Evolutionary conservation across 2,329 filamentous ascomycete species (phyloP).

Genomic region (Calonectria hawksworthii): DNA sequence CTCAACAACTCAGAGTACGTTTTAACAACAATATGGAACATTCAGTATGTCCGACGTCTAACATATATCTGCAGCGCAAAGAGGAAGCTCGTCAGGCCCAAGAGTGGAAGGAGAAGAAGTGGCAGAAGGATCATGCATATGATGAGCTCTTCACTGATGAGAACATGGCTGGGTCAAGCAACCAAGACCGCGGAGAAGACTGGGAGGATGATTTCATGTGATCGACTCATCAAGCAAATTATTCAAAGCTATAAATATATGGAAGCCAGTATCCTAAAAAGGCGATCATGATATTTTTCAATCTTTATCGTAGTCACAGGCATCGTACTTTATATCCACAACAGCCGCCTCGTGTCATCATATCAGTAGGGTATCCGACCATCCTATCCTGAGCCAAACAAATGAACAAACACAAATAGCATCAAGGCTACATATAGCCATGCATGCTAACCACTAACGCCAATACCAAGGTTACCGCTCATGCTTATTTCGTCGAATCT

Average conservation of each 20-base stretch:
- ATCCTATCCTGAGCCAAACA: not conserved
- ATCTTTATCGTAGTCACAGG: not conserved
- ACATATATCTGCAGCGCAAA: constrained; percentile 69
- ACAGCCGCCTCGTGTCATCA: not conserved
- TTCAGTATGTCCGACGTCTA: not conserved
- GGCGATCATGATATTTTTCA: not conserved
- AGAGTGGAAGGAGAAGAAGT: constrained; percentile 90
- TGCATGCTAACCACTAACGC: constrained; percentile 43
- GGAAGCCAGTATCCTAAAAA: not conserved
- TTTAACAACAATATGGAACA: not conserved
- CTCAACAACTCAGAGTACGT: constrained; percentile 72
- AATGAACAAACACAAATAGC: not conserved
- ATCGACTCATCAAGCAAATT: not conserved
- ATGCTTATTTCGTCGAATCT: constrained; percentile 52
- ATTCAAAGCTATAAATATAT: not conserved
- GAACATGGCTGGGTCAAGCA: constrained; percentile 81
- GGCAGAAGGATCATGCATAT: constrained; percentile 97
- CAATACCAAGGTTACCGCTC: constrained; percentile 47
- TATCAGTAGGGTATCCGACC: constrained; percentile 19
- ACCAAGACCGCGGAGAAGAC: constrained; percentile 83
- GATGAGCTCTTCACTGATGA: constrained; percentile 92
- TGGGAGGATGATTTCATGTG: constrained; percentile 97
- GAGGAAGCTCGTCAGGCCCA: constrained; percentile 80
- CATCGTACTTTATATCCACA: not conserved
- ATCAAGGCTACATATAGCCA: not conserved